These are phyloP conservation scores for Hyaloscypha variabilis DNA, from an alignment of 495 filamentous ascomycete species.

Conservation along the genomic window DNA sequence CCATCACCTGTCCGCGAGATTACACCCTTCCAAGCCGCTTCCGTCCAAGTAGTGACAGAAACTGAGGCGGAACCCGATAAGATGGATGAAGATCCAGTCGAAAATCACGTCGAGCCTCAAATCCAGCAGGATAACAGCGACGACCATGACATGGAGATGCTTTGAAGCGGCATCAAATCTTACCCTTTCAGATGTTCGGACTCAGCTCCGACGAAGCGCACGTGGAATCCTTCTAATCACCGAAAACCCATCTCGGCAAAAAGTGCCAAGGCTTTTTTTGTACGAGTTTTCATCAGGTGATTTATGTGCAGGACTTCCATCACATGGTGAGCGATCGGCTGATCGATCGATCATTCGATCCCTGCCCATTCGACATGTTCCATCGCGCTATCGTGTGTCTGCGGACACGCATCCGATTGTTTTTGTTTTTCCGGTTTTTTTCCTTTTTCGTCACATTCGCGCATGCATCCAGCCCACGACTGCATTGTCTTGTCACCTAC, in stretches of 20 bases:
- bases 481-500: no score
- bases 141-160: slow-evolving; percentile 23
- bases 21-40: not conserved
- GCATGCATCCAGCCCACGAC: no score
- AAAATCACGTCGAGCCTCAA: not conserved
- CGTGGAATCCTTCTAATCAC: not conserved
- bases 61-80: not conserved
- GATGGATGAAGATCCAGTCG: not conserved
- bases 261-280: not conserved
- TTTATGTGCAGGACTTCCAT: not conserved
- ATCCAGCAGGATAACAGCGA: not conserved
- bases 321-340: not conserved
- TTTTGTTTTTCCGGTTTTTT: no score
- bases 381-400: not conserved
- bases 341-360: not conserved
- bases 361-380: not conserved
- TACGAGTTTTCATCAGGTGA: slow-evolving; percentile 1
- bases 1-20: no score
- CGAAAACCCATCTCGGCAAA: not conserved
- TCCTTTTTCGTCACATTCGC: no score
- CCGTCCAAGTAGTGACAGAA: not conserved
- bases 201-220: slow-evolving; percentile 15
- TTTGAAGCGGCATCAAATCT: slow-evolving; percentile 1
- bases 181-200: not conserved
- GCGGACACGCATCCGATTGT: no score